Evolutionary conservation across 192 early-diverging fungal genomes (phyloP), one percentile per base, ranked within the genome.

Genomic region (Backusella westeae): DNA sequence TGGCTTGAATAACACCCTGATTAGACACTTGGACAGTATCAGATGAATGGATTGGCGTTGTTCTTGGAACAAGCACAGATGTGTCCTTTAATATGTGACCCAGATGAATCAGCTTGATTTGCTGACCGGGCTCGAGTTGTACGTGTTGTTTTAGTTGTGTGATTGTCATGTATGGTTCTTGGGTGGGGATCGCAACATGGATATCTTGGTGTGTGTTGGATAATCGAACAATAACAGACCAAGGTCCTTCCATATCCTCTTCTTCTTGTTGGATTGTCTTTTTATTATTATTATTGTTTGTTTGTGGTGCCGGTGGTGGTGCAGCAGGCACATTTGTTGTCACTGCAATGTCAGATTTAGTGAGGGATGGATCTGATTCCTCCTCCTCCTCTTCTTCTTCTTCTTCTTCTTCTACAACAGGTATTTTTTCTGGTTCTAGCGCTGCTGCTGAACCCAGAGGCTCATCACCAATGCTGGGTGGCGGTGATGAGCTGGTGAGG

Each of bases 1-100:
- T 71, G 1, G 70, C 70, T 71, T 71, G 70, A 19, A 71, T 71
- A 4, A 71, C 42, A 71, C 70, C 41, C 19, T 71, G 39, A 32
- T 71, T 71, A 8, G 41, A 46, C 7, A 44, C 21, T 14, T 23
- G 5, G 19, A 44, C 15, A 23, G 21, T 35, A 38, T 39, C 26
- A 6, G 70, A 14, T 32, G 35, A 23, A 7, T n/a, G 14, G 14
- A 17, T 10, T 19, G 10, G 0, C 1, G 4, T 12, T 23, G 38
- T 49, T 19, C 23, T 71, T 39, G 70, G 70, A 14, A 71, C 8
- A 46, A 71, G 41, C 26, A 34, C 4, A 0, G 41, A 44, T 7
- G 42, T 4, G 34, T 71, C 70, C 17, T 39, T 21, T 71, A 71
- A 71, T 1, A 71, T 71, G 23, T 29, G 41, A n/a, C 70, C 70